Conservation (phyloP, 2,329 filamentous ascomycete species). For the Aspergillus chevalieri region DNA sequence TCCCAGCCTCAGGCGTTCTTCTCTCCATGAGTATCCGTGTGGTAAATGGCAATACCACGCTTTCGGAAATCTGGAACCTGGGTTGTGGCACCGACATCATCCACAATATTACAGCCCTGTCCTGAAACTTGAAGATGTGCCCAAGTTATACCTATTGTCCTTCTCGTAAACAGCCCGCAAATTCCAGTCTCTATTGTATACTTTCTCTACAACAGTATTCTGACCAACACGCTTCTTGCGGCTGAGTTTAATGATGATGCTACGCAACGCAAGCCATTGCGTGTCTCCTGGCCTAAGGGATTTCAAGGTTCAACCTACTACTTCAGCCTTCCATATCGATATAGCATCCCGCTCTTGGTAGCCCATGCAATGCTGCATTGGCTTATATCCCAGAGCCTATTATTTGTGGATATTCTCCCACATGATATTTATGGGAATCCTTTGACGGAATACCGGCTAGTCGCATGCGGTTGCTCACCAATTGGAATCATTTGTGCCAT, state of each 20-base stretch:
- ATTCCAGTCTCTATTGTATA: conserved; percentile 27
- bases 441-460: neutral
- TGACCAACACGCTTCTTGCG: conserved; percentile 42
- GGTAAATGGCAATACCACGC: too few relatives aligned
- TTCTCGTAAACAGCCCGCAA: conserved; percentile 29
- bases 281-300: conserved; percentile 38
- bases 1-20: too few relatives aligned
- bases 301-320: conserved; percentile 41
- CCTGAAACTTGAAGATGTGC: too few relatives aligned
- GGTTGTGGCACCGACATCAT: too few relatives aligned
- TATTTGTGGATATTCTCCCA: conserved; percentile 21
- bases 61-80: too few relatives aligned
- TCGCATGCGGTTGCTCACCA: neutral
- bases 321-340: conserved; percentile 40
- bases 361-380: conserved; percentile 37
- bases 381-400: conserved; percentile 43
- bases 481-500: neutral
- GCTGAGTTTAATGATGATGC: conserved; percentile 44
- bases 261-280: conserved; percentile 30
- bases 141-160: neutral
- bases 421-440: conserved; percentile 17
- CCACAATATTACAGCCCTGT: too few relatives aligned
- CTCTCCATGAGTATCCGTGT: too few relatives aligned
- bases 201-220: conserved; percentile 26
- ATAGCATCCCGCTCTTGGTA: conserved; percentile 33